A percentile compares a stretch with the other conserved stretches of the same genome.
Conservation (phyloP, 305 asterid genomes). For the Fraxinus baroniana region DNA sequence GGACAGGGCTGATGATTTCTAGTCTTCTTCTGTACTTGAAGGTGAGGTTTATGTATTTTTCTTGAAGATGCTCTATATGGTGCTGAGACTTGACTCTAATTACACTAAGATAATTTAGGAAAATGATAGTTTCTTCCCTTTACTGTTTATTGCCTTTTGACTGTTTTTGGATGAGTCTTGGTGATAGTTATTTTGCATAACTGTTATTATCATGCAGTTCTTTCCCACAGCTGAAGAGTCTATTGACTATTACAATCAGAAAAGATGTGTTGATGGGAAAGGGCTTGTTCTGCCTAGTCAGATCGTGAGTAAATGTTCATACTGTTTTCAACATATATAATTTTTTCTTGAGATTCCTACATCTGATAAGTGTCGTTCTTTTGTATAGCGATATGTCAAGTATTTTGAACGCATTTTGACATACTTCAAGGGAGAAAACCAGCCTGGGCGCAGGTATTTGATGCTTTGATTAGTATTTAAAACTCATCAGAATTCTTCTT, state of each 20-base stretch:
- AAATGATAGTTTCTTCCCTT: neutral
- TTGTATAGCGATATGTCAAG: constrained; percentile 86
- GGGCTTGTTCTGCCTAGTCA: constrained; percentile 98
- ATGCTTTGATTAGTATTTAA: neutral
- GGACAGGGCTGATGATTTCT: constrained; percentile 98
- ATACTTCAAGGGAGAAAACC: constrained; percentile 96
- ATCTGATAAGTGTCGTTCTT: constrained; percentile 15
- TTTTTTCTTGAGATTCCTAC: constrained; percentile 1
- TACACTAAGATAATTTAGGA: neutral
- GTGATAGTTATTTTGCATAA: constrained; percentile 20
- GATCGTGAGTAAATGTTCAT: constrained; percentile 59
- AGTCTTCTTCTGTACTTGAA: constrained; percentile 91
- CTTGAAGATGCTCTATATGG: neutral
- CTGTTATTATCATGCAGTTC: constrained; percentile 54
- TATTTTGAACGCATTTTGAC: constrained; percentile 83
- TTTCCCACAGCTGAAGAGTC: constrained; percentile 99
- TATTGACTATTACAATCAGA: constrained; percentile 93
- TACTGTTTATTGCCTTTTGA: neutral
- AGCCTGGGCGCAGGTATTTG: constrained; percentile 93
- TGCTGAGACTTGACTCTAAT: neutral
- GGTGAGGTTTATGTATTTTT: constrained; percentile 38
- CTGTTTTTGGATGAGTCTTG: neutral
- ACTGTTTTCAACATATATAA: neutral
- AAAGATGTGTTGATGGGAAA: constrained; percentile 91
- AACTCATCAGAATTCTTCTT: neutral